These are phyloP conservation scores for Rhizophagus sp. DNA, from an alignment of 192 early-diverging fungal genomes.

Conservation along the genomic window DNA sequence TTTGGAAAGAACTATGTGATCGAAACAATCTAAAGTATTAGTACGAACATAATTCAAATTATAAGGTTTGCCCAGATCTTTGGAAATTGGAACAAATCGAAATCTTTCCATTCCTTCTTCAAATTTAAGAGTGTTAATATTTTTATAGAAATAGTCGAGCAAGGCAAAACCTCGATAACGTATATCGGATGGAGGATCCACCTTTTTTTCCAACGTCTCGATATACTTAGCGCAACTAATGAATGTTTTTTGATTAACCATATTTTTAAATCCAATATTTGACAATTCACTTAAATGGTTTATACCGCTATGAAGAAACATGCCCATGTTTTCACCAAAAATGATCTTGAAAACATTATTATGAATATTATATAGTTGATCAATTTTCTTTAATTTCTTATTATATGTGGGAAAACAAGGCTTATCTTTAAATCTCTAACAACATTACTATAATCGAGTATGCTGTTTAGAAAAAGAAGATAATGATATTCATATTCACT, in stretches of 20 bases:
- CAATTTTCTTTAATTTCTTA: not conserved
- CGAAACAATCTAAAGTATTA: not conserved
- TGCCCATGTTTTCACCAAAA: not conserved
- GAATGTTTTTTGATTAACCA: not conserved
- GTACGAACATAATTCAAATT: not conserved
- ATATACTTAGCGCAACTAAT: not conserved
- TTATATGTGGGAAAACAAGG: not conserved
- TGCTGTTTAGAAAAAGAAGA: not conserved
- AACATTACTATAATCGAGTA: not conserved
- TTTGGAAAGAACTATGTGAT: not conserved
- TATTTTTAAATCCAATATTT: not conserved
- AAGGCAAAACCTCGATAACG: slow-evolving; percentile 1
- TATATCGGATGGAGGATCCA: not conserved
- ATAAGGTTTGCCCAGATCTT: not conserved
- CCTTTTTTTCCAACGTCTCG: not conserved
- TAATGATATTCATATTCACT: not conserved
- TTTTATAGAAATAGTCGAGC: slow-evolving; percentile 7
- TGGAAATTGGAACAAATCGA: not conserved
- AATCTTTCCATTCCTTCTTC: not conserved
- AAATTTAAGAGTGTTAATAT: not conserved
- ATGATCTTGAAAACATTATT: not conserved
- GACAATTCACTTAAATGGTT: not conserved
- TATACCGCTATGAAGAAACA: not conserved
- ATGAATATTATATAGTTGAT: not conserved
- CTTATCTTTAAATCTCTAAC: not conserved